These are phyloP conservation scores for Boletus speciosus DNA, from an alignment of 768 basidiomycete species.

Conservation along the genomic window DNA sequence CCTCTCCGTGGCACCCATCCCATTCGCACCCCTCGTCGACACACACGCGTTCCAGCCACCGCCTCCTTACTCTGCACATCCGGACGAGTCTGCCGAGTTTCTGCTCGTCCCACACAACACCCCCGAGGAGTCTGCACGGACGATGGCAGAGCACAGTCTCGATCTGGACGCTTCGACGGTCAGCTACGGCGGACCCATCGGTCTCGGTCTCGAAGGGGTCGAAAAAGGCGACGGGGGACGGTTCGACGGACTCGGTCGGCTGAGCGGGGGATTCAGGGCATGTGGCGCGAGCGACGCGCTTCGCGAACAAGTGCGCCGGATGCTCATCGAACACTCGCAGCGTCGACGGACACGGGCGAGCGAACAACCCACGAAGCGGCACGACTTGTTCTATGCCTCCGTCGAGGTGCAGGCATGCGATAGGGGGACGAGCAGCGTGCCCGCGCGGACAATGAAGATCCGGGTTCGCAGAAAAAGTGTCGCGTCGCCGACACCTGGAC, in stretches of 20 bases:
- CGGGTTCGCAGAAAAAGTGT: conserved; percentile 15
- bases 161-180: neutral
- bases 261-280: conserved; percentile 26
- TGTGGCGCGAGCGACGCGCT: conserved; percentile 8
- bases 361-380: conserved; percentile 18
- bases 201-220: conserved; percentile 27
- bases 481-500: conserved; percentile 21
- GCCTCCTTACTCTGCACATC: conserved; percentile 17
- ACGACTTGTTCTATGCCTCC: conserved; percentile 30
- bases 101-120: conserved; percentile 29
- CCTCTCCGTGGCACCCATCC: conserved; percentile 14
- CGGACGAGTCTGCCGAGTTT: conserved; percentile 6
- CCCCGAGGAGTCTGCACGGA: conserved; percentile 5
- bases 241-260: conserved; percentile 29
- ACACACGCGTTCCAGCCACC: conserved; percentile 26
- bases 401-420: conserved; percentile 5
- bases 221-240: conserved; percentile 22
- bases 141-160: neutral
- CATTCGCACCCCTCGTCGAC: conserved; percentile 29
- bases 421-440: neutral
- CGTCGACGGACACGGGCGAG: conserved; percentile 17
- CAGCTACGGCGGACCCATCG: conserved; percentile 4
- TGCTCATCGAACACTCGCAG: conserved; percentile 16
- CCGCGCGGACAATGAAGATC: conserved; percentile 4
- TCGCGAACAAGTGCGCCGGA: conserved; percentile 19